Evolutionary conservation across 2,329 filamentous ascomycete genomes (phyloP).

Genomic region (Ophioceras dolichostomum): DNA sequence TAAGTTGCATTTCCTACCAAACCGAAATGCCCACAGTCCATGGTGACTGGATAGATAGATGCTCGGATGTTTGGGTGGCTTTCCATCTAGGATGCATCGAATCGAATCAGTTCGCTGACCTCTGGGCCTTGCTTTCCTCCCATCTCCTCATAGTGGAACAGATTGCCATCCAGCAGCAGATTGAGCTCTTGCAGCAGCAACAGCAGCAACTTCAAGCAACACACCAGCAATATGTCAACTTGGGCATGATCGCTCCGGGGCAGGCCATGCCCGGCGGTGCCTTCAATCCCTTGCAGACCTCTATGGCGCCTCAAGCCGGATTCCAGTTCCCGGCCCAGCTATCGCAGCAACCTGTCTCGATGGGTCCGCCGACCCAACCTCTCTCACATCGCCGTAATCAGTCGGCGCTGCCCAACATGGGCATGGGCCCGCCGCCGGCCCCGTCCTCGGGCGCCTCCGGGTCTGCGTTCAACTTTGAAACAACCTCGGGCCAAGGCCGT

Average conservation of each 20-base stretch:
- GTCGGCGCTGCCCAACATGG: constrained; percentile 87
- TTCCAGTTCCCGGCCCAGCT: constrained; percentile 84
- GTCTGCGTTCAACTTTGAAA: constrained; percentile 66
- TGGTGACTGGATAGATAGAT: no score
- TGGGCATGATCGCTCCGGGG: constrained; percentile 84
- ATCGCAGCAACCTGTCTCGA: constrained; percentile 58
- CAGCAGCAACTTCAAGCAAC: constrained; percentile 95
- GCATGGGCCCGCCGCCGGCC: constrained; percentile 77
- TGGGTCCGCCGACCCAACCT: constrained; percentile 67
- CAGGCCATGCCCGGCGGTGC: constrained; percentile 59
- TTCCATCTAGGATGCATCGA: constrained; percentile 2
- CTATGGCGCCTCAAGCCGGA: constrained; percentile 66
- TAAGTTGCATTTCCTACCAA: constrained; percentile 38
- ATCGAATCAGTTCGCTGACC: constrained; percentile 3
- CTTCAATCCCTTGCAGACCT: constrained; percentile 69
- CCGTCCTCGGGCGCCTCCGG: constrained; percentile 86
- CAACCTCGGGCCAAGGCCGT: constrained; percentile 42
- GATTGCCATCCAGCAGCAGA: constrained; percentile 94
- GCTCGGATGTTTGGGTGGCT: not conserved
- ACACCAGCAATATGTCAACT: constrained; percentile 94
- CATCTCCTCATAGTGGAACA: constrained; percentile 64
- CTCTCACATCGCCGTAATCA: constrained; percentile 93
- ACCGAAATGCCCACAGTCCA: not conserved
- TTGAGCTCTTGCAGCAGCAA: constrained; percentile 92
- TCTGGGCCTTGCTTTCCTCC: constrained; percentile 7